phyloP scores from a whole-genome alignment of 1,284 basidiomycete species.

The Xerocomus amazonicus region DNA sequence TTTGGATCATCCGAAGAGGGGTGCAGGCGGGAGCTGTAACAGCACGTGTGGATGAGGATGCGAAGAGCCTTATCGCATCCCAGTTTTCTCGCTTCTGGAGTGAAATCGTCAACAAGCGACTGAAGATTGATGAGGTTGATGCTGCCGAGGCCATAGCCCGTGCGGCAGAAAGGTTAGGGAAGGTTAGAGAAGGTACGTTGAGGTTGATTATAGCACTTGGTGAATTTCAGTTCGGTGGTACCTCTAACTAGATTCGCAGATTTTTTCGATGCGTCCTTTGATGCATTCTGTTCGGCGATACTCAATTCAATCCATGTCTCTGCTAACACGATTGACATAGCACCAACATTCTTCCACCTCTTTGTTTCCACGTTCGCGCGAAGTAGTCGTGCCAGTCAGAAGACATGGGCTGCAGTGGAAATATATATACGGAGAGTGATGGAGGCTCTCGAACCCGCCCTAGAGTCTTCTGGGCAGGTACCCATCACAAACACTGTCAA shows the following conservation, averaged over 20 bases:
- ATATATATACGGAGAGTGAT: slow-evolving; percentile 31
- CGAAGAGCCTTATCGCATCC: slow-evolving; percentile 36
- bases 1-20: slow-evolving; percentile 50
- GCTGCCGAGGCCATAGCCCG: slow-evolving; percentile 46
- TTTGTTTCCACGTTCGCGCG: slow-evolving; percentile 35
- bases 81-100: slow-evolving; percentile 52
- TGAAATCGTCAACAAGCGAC: slow-evolving; percentile 38
- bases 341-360: slow-evolving; percentile 43
- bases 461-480: slow-evolving; percentile 10
- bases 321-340: slow-evolving; percentile 29
- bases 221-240: slow-evolving; percentile 16
- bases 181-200: slow-evolving; percentile 42
- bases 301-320: slow-evolving; percentile 5
- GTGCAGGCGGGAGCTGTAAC: slow-evolving; percentile 3
- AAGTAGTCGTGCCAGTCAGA: slow-evolving; percentile 27
- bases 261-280: slow-evolving; percentile 49
- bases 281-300: slow-evolving; percentile 28
- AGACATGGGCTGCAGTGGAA: slow-evolving; percentile 23
- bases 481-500: neutral
- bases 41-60: slow-evolving; percentile 16
- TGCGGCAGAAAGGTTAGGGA: slow-evolving; percentile 41
- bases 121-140: slow-evolving; percentile 47
- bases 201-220: neutral
- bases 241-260: slow-evolving; percentile 36
- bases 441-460: slow-evolving; percentile 27